Conservation (phyloP, 352 stramenopile species). For the Plasmopara muralis region DNA sequence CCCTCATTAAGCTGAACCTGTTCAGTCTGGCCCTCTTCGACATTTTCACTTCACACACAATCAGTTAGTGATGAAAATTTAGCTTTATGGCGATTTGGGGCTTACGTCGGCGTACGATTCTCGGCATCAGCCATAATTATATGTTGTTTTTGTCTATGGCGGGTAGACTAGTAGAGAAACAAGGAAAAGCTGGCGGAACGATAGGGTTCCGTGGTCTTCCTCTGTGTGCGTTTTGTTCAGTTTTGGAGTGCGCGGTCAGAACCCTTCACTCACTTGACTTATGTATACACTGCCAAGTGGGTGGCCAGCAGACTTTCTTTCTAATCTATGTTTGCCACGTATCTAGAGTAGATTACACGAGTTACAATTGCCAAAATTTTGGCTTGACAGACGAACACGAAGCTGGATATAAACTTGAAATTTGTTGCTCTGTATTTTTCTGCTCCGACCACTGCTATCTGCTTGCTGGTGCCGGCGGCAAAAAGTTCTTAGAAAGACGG, state of each 20-base stretch:
- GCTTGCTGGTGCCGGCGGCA: no score
- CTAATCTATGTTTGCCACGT: slow-evolving; percentile 1
- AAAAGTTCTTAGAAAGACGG: no score
- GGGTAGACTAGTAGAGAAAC: slow-evolving; percentile 19
- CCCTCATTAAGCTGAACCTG: slow-evolving; percentile 81
- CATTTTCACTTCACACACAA: slow-evolving; percentile 33
- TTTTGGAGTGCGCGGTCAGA: slow-evolving; percentile 23
- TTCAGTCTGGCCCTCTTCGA: slow-evolving; percentile 51
- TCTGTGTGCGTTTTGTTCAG: slow-evolving; percentile 31
- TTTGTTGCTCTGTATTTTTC: no score
- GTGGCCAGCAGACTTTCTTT: slow-evolving; percentile 37
- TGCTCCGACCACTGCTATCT: no score
- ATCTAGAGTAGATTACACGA: neutral
- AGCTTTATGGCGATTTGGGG: neutral
- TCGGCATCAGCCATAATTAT: slow-evolving; percentile 73
- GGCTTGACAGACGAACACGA: no score
- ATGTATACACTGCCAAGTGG: slow-evolving; percentile 62
- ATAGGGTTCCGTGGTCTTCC: slow-evolving; percentile 29
- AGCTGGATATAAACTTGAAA: no score
- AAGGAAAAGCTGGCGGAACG: slow-evolving; percentile 19
- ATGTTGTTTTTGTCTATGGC: slow-evolving; percentile 18
- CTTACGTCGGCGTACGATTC: slow-evolving; percentile 62
- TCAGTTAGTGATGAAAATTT: neutral
- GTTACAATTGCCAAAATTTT: neutral
- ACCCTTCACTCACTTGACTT: slow-evolving; percentile 39